Percentiles rank a stretch among this genome's conserved stretches.
These are phyloP conservation scores for Parastagonospora nodorum DNA, from an alignment of 2,329 filamentous ascomycete genomes.

Conservation along the genomic window DNA sequence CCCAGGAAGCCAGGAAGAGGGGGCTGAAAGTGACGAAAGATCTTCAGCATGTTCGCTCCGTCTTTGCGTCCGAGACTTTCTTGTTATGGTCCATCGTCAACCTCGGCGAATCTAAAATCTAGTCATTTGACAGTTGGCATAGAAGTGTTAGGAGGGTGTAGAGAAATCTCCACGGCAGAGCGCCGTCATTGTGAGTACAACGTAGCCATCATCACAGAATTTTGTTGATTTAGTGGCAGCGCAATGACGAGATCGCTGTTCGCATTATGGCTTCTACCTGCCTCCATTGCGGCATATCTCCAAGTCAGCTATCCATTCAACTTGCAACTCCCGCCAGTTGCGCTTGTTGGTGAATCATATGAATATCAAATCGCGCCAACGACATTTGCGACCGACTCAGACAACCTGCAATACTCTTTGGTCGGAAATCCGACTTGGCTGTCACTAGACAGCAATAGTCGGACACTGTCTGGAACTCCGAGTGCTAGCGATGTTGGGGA, in stretches of 20 bases:
- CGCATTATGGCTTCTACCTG: slow-evolving; percentile 19
- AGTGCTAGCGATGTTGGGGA: slow-evolving; percentile 61
- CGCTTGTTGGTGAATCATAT: slow-evolving; percentile 69
- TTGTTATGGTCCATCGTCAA: background rate
- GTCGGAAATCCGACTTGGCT: slow-evolving; percentile 73
- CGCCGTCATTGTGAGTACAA: slow-evolving; percentile 20
- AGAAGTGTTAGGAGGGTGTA: too few species aligned
- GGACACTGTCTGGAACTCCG: slow-evolving; percentile 75
- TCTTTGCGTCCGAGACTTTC: slow-evolving; percentile 4
- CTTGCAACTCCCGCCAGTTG: slow-evolving; percentile 80
- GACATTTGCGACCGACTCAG: slow-evolving; percentile 69
- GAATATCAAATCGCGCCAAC: slow-evolving; percentile 72
- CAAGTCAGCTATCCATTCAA: slow-evolving; percentile 73
- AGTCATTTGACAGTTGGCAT: too few species aligned
- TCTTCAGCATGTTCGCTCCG: slow-evolving; percentile 25
- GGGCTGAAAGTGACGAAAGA: slow-evolving; percentile 32
- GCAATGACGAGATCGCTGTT: slow-evolving; percentile 22
- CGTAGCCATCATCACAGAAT: background rate
- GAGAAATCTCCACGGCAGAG: slow-evolving; percentile 5
- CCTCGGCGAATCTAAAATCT: too few species aligned
- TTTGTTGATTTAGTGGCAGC: slow-evolving; percentile 13
- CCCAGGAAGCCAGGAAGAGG: slow-evolving; percentile 27
- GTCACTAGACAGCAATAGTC: slow-evolving; percentile 66
- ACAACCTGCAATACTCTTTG: slow-evolving; percentile 69
- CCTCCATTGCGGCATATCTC: slow-evolving; percentile 33